Evolutionary conservation across 1,284 basidiomycete genomes (phyloP).

Genomic region (Sphagnurus paluster): DNA sequence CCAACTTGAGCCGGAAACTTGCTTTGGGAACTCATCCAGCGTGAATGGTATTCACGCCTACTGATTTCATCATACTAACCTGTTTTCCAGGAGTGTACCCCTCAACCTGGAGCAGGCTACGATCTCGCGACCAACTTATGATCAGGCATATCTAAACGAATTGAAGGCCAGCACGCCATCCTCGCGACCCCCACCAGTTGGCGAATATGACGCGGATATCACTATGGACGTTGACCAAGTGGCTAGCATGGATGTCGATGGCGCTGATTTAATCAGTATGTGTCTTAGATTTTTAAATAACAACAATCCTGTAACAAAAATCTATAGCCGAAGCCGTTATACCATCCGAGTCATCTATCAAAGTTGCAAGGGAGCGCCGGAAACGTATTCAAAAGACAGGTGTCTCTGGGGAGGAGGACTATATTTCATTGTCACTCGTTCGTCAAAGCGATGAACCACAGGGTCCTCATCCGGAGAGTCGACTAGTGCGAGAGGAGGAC

Average conservation of each 20-base stretch:
- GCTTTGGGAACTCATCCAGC: slow-evolving; percentile 53
- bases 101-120: slow-evolving; percentile 52
- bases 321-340: slow-evolving; percentile 48
- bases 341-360: slow-evolving; percentile 75
- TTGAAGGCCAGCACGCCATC: slow-evolving; percentile 81
- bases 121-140: slow-evolving; percentile 66
- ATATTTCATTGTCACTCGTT: slow-evolving; percentile 78
- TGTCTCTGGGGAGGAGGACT: slow-evolving; percentile 64
- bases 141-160: slow-evolving; percentile 76
- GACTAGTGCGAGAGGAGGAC: slow-evolving; percentile 89
- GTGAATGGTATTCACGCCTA: slow-evolving; percentile 29
- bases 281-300: not conserved
- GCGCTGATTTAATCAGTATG: slow-evolving; percentile 12
- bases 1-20: slow-evolving; percentile 67
- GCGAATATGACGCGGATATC: slow-evolving; percentile 52
- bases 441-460: slow-evolving; percentile 50
- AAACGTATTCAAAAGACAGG: slow-evolving; percentile 56
- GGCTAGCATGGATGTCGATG: slow-evolving; percentile 23
- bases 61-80: not conserved
- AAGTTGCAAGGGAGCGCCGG: slow-evolving; percentile 78
- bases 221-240: slow-evolving; percentile 50
- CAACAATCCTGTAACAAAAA: not conserved
- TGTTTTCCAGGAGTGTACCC: slow-evolving; percentile 31
- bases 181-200: slow-evolving; percentile 45
- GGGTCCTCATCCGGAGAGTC: slow-evolving; percentile 88